Evolutionary conservation across 2,329 filamentous ascomycete genomes (phyloP).

Genomic region (Aureobasidium sp.): DNA sequence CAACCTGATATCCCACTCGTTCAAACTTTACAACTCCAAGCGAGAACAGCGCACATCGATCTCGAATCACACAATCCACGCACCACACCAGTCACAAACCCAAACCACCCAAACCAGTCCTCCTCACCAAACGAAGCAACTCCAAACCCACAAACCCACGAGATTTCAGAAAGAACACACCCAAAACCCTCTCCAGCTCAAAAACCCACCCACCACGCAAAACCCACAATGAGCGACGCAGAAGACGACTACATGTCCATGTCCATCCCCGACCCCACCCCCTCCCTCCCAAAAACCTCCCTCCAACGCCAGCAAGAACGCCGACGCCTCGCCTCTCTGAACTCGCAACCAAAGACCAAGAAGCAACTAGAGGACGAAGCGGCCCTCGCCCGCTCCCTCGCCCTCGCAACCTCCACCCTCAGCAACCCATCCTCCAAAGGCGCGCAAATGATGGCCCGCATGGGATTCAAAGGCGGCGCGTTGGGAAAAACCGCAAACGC

Average conservation of each 20-base stretch:
- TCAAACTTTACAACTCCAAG: too few relatives aligned
- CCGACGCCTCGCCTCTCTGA: conserved; percentile 49
- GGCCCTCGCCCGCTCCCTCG: conserved; percentile 61
- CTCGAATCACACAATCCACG: too few relatives aligned
- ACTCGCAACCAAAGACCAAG: conserved; percentile 65
- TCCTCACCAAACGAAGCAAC: too few relatives aligned
- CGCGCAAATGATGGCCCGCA: conserved; percentile 90
- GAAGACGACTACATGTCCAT: conserved; percentile 98
- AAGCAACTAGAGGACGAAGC: conserved; percentile 70
- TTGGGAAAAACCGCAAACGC: conserved; percentile 48
- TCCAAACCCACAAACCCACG: neutral
- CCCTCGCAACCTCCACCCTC: conserved; percentile 54
- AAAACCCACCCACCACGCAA: neutral
- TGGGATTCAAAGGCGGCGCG: conserved; percentile 76
- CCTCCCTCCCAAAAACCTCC: conserved; percentile 49
- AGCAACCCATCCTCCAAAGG: conserved; percentile 71
- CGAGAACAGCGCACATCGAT: too few relatives aligned
- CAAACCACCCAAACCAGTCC: too few relatives aligned
- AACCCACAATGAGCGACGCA: conserved; percentile 48
- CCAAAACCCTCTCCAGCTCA: neutral
- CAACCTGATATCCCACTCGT: too few relatives aligned
- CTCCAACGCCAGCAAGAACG: conserved; percentile 47
- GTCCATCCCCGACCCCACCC: conserved; percentile 62
- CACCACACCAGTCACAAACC: too few relatives aligned
- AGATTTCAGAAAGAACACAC: too few relatives aligned